These are phyloP conservation scores for Solanum pennellii DNA, from an alignment of 257 asterid species.

Conservation along the genomic window DNA sequence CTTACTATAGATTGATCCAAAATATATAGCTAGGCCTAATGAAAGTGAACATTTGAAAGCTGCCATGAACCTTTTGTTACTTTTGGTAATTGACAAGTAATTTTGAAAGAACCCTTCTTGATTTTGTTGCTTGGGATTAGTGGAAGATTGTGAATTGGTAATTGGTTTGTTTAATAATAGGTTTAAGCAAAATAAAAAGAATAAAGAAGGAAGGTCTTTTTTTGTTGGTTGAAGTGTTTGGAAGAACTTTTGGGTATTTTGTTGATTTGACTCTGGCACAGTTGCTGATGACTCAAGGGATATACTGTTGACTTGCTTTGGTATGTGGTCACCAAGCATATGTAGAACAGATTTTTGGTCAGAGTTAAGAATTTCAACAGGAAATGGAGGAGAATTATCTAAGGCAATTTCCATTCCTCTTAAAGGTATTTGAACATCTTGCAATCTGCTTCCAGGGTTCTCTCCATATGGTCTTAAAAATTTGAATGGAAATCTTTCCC, in stretches of 20 bases:
- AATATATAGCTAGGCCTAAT: constrained; percentile 47
- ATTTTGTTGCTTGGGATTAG: constrained; percentile 3
- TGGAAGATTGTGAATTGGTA: not conserved
- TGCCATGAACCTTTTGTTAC: constrained; percentile 35
- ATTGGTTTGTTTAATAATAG: constrained; percentile 34
- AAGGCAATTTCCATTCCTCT: constrained; percentile 68
- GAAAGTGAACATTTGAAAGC: constrained; percentile 67
- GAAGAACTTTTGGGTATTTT: constrained; percentile 18
- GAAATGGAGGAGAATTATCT: constrained; percentile 24
- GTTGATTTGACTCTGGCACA: constrained; percentile 28
- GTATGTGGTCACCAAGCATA: constrained; percentile 18
- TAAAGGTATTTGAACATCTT: constrained; percentile 44
- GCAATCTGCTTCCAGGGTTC: constrained; percentile 40
- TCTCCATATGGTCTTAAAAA: constrained; percentile 32
- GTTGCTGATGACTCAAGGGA: constrained; percentile 22
- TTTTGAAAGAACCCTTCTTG: not conserved
- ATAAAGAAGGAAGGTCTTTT: constrained; percentile 39
- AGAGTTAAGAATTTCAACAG: constrained; percentile 9
- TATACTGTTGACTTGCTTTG: constrained; percentile 30
- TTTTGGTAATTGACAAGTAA: constrained; percentile 8
- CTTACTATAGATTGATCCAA: constrained; percentile 59
- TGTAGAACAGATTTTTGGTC: constrained; percentile 24
- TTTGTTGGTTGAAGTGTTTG: constrained; percentile 32
- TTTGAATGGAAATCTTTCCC: constrained; percentile 53
- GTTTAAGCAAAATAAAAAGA: constrained; percentile 60